Evolutionary conservation across 2,329 filamentous ascomycete genomes (phyloP).

Genomic region (Ascochyta pisi): DNA sequence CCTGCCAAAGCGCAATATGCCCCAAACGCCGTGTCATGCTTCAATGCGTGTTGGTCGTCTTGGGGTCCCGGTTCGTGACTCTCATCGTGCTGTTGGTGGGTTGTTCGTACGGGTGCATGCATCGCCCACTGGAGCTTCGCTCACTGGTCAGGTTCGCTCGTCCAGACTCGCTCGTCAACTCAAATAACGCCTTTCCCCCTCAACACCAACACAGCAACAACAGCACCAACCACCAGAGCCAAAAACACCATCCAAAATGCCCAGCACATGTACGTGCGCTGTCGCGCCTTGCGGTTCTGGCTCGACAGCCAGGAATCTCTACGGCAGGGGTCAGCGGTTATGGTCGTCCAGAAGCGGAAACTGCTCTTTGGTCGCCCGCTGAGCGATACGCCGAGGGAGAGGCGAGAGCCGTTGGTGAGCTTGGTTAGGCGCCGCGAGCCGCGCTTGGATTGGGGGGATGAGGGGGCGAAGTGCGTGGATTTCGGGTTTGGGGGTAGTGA

Average conservation of each 20-base stretch:
- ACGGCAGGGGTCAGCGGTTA: conserved; percentile 23
- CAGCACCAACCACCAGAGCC: conserved; percentile 54
- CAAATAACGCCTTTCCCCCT: conserved; percentile 39
- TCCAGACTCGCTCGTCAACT: background rate
- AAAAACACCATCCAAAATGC: conserved; percentile 56
- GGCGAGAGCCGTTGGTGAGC: conserved; percentile 27
- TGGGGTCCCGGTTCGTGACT: no score
- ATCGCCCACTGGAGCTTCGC: no score
- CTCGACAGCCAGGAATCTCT: conserved; percentile 57
- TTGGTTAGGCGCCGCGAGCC: conserved; percentile 10
- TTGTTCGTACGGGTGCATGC: no score
- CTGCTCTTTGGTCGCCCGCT: conserved; percentile 32
- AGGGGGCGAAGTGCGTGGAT: background rate
- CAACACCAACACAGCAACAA: conserved; percentile 56
- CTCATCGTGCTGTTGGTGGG: no score
- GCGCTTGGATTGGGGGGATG: background rate
- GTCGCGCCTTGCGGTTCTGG: conserved; percentile 57
- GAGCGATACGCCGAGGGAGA: conserved; percentile 29
- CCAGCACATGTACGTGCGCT: conserved; percentile 58
- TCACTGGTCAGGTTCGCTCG: no score
- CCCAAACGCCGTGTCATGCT: background rate
- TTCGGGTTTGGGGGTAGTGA: conserved; percentile 4
- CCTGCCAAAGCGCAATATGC: background rate
- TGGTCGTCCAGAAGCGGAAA: conserved; percentile 44
- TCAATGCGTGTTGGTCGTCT: no score